phyloP scores from a whole-genome alignment of 257 asterid species.

The Salvia rosmarinus region DNA sequence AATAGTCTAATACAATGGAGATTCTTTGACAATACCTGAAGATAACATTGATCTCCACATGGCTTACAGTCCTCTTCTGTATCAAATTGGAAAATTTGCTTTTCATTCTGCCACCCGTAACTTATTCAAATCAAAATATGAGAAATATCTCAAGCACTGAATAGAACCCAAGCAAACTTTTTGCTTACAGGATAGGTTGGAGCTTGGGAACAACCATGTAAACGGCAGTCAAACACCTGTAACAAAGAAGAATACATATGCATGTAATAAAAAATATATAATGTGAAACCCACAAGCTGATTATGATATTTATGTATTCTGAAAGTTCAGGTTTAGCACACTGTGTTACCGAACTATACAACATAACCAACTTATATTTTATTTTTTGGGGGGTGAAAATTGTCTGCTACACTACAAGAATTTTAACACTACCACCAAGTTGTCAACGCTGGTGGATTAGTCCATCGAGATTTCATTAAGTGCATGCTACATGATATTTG shows the following conservation, averaged over 20 bases:
- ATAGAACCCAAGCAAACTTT: slow-evolving; percentile 21
- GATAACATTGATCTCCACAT: slow-evolving; percentile 82
- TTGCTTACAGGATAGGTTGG: slow-evolving; percentile 68
- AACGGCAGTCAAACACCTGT: slow-evolving; percentile 91
- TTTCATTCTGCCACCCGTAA: slow-evolving; percentile 66
- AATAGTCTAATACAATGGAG: slow-evolving; percentile 10
- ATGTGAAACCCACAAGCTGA: slow-evolving; percentile 24
- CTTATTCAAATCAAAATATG: slow-evolving; percentile 29
- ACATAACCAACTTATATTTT: too few species aligned
- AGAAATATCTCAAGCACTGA: slow-evolving; percentile 25
- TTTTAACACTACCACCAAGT: neutral
- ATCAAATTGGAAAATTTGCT: slow-evolving; percentile 57
- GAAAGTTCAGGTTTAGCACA: neutral
- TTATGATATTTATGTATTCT: neutral
- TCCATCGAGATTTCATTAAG: neutral
- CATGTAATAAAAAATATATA: neutral
- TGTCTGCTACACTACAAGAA: neutral
- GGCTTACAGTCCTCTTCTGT: slow-evolving; percentile 74
- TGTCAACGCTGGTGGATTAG: neutral
- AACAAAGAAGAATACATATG: slow-evolving; percentile 28
- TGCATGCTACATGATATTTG: neutral
- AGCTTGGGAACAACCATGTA: slow-evolving; percentile 90
- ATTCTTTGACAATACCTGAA: slow-evolving; percentile 58
- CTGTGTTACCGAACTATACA: too few species aligned
- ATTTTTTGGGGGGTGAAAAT: neutral